Percentiles rank a stretch among this genome's conserved stretches.
Evolutionary conservation across 106 monocot genomes (phyloP).

Genomic region (Allium fistulosum): DNA sequence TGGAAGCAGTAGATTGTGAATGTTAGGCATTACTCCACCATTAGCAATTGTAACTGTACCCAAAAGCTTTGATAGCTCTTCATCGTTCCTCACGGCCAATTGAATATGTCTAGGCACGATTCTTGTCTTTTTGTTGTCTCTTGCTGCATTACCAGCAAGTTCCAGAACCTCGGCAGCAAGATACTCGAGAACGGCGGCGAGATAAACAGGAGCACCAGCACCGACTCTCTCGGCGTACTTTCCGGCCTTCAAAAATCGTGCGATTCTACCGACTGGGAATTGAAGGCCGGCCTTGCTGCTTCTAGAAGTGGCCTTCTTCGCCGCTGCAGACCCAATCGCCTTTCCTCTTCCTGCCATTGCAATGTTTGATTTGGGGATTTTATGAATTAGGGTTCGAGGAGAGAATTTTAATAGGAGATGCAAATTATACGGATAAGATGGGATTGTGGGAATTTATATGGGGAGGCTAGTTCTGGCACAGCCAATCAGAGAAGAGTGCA

Average conservation of each 20-base stretch:
- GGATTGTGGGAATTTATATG: no score
- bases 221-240: conserved; percentile 9
- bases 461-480: no score
- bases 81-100: conserved; percentile 25
- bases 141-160: conserved; percentile 20
- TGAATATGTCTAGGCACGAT: conserved; percentile 15
- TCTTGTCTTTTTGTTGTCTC: conserved; percentile 25
- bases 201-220: conserved; percentile 61
- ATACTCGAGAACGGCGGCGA: conserved; percentile 64
- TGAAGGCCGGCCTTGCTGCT: conserved; percentile 32
- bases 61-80: conserved; percentile 29
- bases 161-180: conserved; percentile 63
- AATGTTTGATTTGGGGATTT: no score
- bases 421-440: no score
- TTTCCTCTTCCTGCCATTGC: conserved; percentile 22
- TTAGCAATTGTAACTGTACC: conserved; percentile 14
- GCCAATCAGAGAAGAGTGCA: no score
- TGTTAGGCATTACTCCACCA: conserved; percentile 19
- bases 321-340: conserved; percentile 11
- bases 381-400: no score
- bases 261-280: conserved; percentile 27
- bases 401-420: no score
- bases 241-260: conserved; percentile 2
- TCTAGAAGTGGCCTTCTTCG: conserved; percentile 16
- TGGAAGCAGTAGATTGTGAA: conserved; percentile 8